Base-by-base conservation (phyloP, 768 basidiomycete species). In the Mycena crocata region DNA sequence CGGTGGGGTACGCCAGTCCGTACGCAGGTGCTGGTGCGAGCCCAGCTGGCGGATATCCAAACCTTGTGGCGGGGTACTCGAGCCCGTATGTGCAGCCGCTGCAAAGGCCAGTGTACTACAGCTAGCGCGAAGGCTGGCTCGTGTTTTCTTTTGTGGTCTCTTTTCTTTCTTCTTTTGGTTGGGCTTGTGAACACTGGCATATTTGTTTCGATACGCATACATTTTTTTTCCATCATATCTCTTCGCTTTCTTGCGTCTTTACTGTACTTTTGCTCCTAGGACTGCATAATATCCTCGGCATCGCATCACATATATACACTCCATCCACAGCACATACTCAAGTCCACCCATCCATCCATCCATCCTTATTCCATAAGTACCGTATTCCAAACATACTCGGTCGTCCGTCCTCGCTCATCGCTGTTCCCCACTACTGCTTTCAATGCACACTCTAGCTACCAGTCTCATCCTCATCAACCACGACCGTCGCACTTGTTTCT, bases 361-460 rank as follows among this genome's bases (percentile, higher is more conserved):
- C n/a, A n/a, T n/a, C n/a, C n/a, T n/a, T n/a, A n/a, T n/a, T n/a
- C n/a, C n/a, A n/a, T n/a, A n/a, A n/a, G n/a, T n/a, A n/a, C 37
- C 9, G 37, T 37, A 17, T 9, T 9, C n/a, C n/a, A n/a, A n/a
- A n/a, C n/a, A n/a, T n/a, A n/a, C n/a, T n/a, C n/a, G n/a, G n/a
- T n/a, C n/a, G n/a, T n/a, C n/a, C n/a, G n/a, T 58, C 30, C 49
- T 61, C 39, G 59, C 59, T 61, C 59, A 32, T 61, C 59, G 57
- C 48, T 39, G 56, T n/a, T n/a, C n/a, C n/a, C n/a, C n/a, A n/a
- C 26, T 44, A 61, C 44, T 51, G 59, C 59, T 61, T 51, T 61
- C 59, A 49, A 58, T 59, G n/a, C n/a, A 57, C 17, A 59, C 26
- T 32, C 24, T 39, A 28, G 17, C 32, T 52, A 32, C 31, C 15